Conservation (phyloP, 108 stramenopile genomes). For the Skeletonema tropicum region DNA sequence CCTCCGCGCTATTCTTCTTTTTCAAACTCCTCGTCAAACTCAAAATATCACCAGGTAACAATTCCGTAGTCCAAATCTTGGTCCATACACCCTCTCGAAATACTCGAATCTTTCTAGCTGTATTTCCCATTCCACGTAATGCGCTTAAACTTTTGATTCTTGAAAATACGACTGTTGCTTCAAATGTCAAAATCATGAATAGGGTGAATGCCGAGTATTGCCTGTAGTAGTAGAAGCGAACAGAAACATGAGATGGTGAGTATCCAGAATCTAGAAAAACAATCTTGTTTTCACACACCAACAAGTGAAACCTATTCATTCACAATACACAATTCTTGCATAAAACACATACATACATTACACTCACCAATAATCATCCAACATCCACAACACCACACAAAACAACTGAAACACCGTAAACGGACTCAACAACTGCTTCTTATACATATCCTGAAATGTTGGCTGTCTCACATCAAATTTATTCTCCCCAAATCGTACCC, state of each 20-base stretch:
- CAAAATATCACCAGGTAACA: constrained; percentile 95
- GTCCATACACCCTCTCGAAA: constrained; percentile 78
- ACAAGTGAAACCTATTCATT: neutral
- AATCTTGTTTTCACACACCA: neutral
- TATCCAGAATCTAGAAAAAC: too few species aligned
- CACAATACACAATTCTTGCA: neutral
- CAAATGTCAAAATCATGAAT: constrained; percentile 93
- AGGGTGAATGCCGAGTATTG: constrained; percentile 91
- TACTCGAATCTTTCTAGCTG: constrained; percentile 71
- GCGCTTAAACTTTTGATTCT: constrained; percentile 72
- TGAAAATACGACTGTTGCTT: constrained; percentile 93
- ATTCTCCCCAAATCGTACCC: constrained; percentile 91
- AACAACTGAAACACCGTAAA: constrained; percentile 96
- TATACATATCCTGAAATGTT: constrained; percentile 92
- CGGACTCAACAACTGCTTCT: constrained; percentile 89
- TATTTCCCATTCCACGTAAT: constrained; percentile 83
- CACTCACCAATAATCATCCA: constrained; percentile 84
- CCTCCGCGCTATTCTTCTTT: constrained; percentile 40
- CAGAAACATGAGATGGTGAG: too few species aligned
- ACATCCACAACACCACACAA: constrained; percentile 91
- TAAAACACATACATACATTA: neutral
- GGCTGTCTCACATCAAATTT: constrained; percentile 88
- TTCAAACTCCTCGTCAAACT: constrained; percentile 75
- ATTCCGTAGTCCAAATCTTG: constrained; percentile 64
- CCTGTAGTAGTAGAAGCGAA: constrained; percentile 54